Evolutionary conservation across 2,329 filamentous ascomycete species (phyloP), one percentile per base, ranked within the genome.

Genomic region (Diaporthe sp.): DNA sequence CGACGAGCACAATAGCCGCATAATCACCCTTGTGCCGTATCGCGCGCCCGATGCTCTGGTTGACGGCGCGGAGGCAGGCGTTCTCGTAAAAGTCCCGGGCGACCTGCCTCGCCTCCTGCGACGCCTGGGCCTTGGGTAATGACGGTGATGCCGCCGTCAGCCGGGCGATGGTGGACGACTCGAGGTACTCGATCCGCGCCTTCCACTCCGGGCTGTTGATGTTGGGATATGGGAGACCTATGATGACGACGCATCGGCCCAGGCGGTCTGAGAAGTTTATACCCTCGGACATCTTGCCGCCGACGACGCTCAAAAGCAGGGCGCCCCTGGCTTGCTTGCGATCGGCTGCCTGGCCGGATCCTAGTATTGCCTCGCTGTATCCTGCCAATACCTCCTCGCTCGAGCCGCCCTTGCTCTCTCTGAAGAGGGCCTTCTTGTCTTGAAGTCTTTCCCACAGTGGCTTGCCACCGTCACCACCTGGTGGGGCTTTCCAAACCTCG

Each of bases 261-360:
- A 99, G 91, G 4, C 89, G 88, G 84, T 99, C 96, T 0, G 94
- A 96, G 85, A 99, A 99, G 84, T 99, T 99, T 85, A 99, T 99
- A 77, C 97, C 97, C 84, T 99, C 97, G 73, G 94, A 97, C 85
- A 99, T 93, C 78, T 96, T 97, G 19, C 97, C 97, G 71, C 96
- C 96, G 3, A 99, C 93, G 4, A 99, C 96, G 71, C 95, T 96
- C 35, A 99, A 89, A 0, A 99, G 89, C 0, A 98, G 85, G 0
- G 94, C 96, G 0, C 96, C 96, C 63, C 89, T 80, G 6, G 75
- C 66, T n/a, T 15, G 63, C 9, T 19, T 72, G n/a, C 17, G 71
- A 8, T 51, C 42, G 12, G 7, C 42, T 17, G 51, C 35, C 17
- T 55, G 65, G 82, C 87, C 53, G 81, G 84, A 78, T 82, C 87